Evolutionary conservation across 1,284 basidiomycete genomes (phyloP), one percentile per base, ranked within the genome.

Genomic region (Trametes versicolor): DNA sequence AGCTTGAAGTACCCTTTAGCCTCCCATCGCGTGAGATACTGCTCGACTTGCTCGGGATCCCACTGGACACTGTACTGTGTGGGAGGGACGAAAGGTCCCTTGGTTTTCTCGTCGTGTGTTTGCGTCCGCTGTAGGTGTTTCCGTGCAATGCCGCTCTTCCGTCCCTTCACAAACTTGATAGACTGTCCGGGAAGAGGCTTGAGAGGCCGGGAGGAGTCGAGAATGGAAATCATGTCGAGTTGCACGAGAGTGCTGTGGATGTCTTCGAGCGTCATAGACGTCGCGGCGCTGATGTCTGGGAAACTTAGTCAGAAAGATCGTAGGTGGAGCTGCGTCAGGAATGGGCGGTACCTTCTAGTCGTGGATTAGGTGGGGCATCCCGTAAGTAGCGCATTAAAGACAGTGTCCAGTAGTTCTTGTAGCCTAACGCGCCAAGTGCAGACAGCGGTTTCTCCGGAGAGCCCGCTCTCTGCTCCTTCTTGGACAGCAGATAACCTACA

Each of bases 381-480:
- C 81, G 82, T 58, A 98, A 84, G 77, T 90, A 96, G 61, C 91
- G 85, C 86, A 96, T 96, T 59, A 99, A 79, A n/a, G 95, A 85
- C 55, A 97, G 81, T 13, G 91, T 95, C 98, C 98, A 99, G 76
- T 99, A 99, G 71, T 92, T 96, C 78, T 87, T 91, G 80, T 99
- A 99, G 36, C 96, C 93, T 57, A 98, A 82, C 13, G 94, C 91
- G 36, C 97, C 97, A 23, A 98, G 85, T 32, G 88, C 91, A 29
- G 95, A 97, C 15, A 98, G 86, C 7, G 97, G 97, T 72, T 96
- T 95, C 77, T 98, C 97, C 0, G 96, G 97, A 12, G 95, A 95
- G 12, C 97, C 95, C 9, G 89, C 78, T 59, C 94, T 83, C 27
- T 88, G 89, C 77, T 99, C 98, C 75, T 98, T 98, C 83, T 95